Evolutionary conservation across 2,329 filamentous ascomycete species (phyloP).

Genomic region (Trichothecium roseum): DNA sequence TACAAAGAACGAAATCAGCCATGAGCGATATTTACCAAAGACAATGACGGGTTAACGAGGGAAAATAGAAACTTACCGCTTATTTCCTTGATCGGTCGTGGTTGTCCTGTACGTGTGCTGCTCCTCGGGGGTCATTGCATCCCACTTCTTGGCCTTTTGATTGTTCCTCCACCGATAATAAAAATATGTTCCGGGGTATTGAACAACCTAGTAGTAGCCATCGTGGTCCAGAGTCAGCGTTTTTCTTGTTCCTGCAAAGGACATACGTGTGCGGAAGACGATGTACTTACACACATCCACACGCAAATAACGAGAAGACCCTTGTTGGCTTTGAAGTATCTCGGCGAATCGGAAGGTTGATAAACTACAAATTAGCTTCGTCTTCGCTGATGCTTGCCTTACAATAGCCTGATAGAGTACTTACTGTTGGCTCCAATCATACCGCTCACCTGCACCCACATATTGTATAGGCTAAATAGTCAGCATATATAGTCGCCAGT

Average conservation of each 20-base stretch:
- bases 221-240: not conserved
- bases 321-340: conserved; percentile 27
- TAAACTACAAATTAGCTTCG: conserved; percentile 15
- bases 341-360: conserved; percentile 20
- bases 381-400: conserved; percentile 5
- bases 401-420: conserved; percentile 1
- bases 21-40: not conserved
- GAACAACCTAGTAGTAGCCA: conserved; percentile 21
- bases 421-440: conserved; percentile 27
- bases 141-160: conserved; percentile 24
- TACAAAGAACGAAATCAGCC: not conserved
- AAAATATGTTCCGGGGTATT: conserved; percentile 24
- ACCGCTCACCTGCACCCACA: conserved; percentile 26
- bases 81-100: conserved; percentile 22
- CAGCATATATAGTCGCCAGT: conserved; percentile 4
- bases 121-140: conserved; percentile 26
- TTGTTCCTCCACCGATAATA: conserved; percentile 28
- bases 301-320: conserved; percentile 23
- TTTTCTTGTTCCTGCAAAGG: not conserved
- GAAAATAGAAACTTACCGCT: conserved; percentile 2
- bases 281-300: conserved; percentile 26
- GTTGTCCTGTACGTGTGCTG: conserved; percentile 30
- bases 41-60: not conserved
- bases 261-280: not conserved
- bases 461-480: conserved; percentile 40